phyloP scores from a whole-genome alignment of 768 basidiomycete genomes.

The Amanita inopinata region DNA sequence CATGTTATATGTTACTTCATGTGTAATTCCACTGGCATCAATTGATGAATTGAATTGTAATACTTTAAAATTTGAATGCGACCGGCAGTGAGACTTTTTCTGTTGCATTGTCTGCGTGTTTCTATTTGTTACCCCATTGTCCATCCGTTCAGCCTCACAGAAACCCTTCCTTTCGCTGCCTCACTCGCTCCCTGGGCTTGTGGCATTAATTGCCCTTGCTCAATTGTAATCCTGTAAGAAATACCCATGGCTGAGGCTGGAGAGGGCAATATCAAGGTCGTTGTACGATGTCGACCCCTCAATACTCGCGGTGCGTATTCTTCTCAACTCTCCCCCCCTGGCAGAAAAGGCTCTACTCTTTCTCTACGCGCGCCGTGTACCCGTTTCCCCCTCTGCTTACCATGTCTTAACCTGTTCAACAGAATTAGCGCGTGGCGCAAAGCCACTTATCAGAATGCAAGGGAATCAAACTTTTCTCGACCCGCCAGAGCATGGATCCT shows the following conservation, averaged over 20 bases:
- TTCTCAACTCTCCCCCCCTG: no score
- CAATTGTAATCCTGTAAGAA: slow-evolving; percentile 9
- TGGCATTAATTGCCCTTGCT: background rate
- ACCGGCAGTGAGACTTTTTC: background rate
- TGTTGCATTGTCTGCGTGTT: no score
- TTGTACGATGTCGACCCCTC: slow-evolving; percentile 92
- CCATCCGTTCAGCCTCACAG: background rate
- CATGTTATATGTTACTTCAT: slow-evolving; percentile 5
- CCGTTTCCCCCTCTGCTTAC: slow-evolving; percentile 6
- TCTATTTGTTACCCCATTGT: background rate
- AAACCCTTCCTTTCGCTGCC: background rate
- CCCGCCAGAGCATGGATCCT: slow-evolving; percentile 71
- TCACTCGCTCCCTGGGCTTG: background rate
- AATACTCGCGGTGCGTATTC: slow-evolving; percentile 75
- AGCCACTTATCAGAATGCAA: slow-evolving; percentile 88
- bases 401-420: slow-evolving; percentile 8
- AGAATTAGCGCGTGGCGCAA: slow-evolving; percentile 93
- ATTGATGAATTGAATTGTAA: slow-evolving; percentile 1
- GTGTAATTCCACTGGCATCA: no score
- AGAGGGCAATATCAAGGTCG: slow-evolving; percentile 88
- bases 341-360: no score
- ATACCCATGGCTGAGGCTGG: slow-evolving; percentile 61
- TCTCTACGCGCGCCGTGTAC: no score
- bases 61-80: no score
- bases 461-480: slow-evolving; percentile 90